Percentiles rank a stretch among this genome's conserved stretches.
Evolutionary conservation across 2,329 filamentous ascomycete species (phyloP).

Genomic region (Davidsoniella eucalypti): DNA sequence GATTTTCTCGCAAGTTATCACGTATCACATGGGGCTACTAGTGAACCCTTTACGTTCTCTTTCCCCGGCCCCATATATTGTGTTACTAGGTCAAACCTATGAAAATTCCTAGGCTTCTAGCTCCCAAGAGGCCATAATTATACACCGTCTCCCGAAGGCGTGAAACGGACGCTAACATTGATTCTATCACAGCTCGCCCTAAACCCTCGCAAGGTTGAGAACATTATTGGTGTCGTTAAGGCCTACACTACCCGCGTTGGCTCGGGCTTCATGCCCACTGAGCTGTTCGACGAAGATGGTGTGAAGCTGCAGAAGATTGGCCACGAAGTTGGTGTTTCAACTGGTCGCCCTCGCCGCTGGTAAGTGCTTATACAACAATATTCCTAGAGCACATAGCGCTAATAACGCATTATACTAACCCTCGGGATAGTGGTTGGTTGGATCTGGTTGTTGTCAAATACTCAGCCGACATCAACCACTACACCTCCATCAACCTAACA

Average conservation of each 20-base stretch:
- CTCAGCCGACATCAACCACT: constrained; percentile 38
- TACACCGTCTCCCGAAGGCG: neutral
- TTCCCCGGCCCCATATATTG: constrained; percentile 3
- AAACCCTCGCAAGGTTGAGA: constrained; percentile 38
- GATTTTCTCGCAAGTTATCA: neutral
- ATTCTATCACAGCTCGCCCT: constrained; percentile 14
- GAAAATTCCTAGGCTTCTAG: constrained; percentile 1
- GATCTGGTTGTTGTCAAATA: constrained; percentile 56
- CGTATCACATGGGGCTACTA: neutral
- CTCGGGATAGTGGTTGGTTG: constrained; percentile 29
- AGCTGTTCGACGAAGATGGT: constrained; percentile 26
- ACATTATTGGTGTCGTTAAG: constrained; percentile 49
- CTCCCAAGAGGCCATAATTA: neutral
- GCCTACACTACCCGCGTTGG: constrained; percentile 42
- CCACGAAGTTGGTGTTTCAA: constrained; percentile 19
- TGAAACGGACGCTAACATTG: constrained; percentile 3
- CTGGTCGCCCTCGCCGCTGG: constrained; percentile 13
- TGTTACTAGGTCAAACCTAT: neutral
- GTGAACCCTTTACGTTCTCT: neutral
- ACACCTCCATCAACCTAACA: constrained; percentile 29
- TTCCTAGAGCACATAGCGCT: neutral
- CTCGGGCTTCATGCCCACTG: constrained; percentile 46
- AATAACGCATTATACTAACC: neutral
- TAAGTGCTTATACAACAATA: neutral
- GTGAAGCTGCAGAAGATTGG: constrained; percentile 28